Base-by-base conservation (phyloP, 208 protist species). In the Leishmania mexicana region DNA sequence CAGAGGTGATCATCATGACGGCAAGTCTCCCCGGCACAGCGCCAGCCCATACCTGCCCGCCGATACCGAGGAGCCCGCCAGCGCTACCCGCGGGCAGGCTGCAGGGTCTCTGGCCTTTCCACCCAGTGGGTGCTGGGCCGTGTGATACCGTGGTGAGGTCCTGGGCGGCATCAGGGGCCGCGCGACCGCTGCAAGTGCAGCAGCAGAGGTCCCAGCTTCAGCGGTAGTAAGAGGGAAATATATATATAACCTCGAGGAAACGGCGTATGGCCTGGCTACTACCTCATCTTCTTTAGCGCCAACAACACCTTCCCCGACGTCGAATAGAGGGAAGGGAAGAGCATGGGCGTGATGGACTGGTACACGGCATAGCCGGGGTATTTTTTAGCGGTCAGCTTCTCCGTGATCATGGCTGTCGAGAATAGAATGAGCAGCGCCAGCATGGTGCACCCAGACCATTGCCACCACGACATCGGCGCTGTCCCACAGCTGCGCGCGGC, bases 281-380 rank as follows among this genome's bases (percentile, higher is more conserved):
- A 78, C 53, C 45, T 1, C 54, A 64, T 47, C 70, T 76, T 80
- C 70, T 88, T 49, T 0, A 95, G 57, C 7, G 84, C 75, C 47
- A 85, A 81, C 38, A 87, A 75, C 57, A 91, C 89, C 13, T 76
- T 79, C 1, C 68, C 70, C 0, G 89, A 92, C 19, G 89, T 88
- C 49, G 91, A 91, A 57, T 58, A 83, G n/a, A 94, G 57, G 17
- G 91, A 77, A 3, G 93, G 91, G 57, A 94, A 77, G n/a, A 96
- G 84, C 90, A 95, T 95, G 38, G 93, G 93, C 62, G 90, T 95
- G 42, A 87, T 93, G 19, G 76, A 45, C 80, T 95, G 90, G 81
- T 97, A 97, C 10, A 95, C 47, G 19, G 73, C 64, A 72, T 97
- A 97, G 11, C 77, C 60, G 17, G 94, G 90, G 75, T 95, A 97